Base-by-base conservation (phyloP, 2,329 filamentous ascomycete genomes). In the Epichloe amarillans region DNA sequence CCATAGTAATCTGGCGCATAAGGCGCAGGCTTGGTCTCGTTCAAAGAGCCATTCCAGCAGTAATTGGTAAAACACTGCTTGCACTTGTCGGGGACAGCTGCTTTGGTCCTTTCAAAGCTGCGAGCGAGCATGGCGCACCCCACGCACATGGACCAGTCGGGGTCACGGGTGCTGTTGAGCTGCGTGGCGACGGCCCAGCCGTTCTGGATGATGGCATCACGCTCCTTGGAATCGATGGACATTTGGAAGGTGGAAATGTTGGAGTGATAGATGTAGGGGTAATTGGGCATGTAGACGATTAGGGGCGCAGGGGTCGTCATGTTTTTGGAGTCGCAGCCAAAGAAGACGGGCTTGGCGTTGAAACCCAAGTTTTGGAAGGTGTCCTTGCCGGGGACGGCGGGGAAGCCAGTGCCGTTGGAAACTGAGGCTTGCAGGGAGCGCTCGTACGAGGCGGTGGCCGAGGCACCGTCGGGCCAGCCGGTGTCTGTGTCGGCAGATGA, bases 21-120 rank as follows among this genome's bases (percentile, higher is more conserved):
- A 7, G 53, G 58, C 53, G 56, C 75, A 1, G 66, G 61, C 1
- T 60, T 57, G 11, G 55, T 52, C 47, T 64, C 63, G 30, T 66
- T 62, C 37, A 68, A 51, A 15, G 79, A 86, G n/a, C 93, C 93
- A 64, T 96, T 79, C 93, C 93, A 98, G 76, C 93, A 98, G 71
- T 96, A 96, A 19, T 72, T 67, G 12, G 72, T 57, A 66, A 96
- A 97, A 70, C 93, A 98, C 47, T 74, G 61, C 42, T 69, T 72
- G 70, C 93, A 98, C 10, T 79, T 80, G 0, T 76, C 72, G 0
- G 91, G 91, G 1, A 90, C 74, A 0, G 69, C 55, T 0, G 84
- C 84, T 17, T 75, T 73, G 0, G 87, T 91, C 47, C 88, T 77
- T 54, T 80, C 73, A 56, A 93, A 78, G 57, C 83, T 88, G 54